Percentiles rank a stretch among this genome's conserved stretches.
Conservation (phyloP, 2,329 filamentous ascomycete species). For the Claviceps sp. region DNA sequence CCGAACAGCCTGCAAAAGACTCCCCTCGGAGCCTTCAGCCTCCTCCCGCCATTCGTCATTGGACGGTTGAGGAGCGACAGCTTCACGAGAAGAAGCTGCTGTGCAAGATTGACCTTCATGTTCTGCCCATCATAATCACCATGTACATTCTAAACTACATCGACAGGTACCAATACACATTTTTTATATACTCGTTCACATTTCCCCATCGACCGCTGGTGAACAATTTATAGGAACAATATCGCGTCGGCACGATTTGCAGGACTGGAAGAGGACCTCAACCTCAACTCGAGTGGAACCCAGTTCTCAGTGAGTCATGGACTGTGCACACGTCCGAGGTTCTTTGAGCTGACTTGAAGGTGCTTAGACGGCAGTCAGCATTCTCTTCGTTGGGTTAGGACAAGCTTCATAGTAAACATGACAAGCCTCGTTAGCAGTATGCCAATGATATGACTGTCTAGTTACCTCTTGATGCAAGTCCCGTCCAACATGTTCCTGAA, state of each 20-base stretch:
- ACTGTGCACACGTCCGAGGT: not conserved
- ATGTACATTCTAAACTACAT: constrained; percentile 48
- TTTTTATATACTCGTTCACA: not conserved
- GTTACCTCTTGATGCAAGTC: constrained; percentile 37
- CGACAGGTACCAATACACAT: constrained; percentile 19
- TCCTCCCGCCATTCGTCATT: not conserved
- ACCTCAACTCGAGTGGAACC: constrained; percentile 22
- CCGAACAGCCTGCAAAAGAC: not conserved
- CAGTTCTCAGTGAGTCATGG: constrained; percentile 9
- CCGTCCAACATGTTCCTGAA: constrained; percentile 39
- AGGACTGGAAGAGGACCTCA: constrained; percentile 36
- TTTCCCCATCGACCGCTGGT: not conserved
- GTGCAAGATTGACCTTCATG: constrained; percentile 26
- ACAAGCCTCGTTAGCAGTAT: not conserved
- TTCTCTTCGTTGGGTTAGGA: constrained; percentile 34
- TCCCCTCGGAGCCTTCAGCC: not conserved
- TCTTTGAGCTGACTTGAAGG: not conserved
- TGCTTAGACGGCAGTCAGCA: constrained; percentile 31
- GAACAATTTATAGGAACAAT: constrained; percentile 23
- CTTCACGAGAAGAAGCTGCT: constrained; percentile 18
- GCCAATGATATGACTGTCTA: constrained; percentile 7
- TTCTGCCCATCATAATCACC: constrained; percentile 39
- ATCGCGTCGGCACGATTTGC: constrained; percentile 8
- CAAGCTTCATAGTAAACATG: not conserved
- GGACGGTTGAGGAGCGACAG: constrained; percentile 2